Evolutionary conservation across 2,329 filamentous ascomycete genomes (phyloP).

Genomic region (Tympanopsis confertula): DNA sequence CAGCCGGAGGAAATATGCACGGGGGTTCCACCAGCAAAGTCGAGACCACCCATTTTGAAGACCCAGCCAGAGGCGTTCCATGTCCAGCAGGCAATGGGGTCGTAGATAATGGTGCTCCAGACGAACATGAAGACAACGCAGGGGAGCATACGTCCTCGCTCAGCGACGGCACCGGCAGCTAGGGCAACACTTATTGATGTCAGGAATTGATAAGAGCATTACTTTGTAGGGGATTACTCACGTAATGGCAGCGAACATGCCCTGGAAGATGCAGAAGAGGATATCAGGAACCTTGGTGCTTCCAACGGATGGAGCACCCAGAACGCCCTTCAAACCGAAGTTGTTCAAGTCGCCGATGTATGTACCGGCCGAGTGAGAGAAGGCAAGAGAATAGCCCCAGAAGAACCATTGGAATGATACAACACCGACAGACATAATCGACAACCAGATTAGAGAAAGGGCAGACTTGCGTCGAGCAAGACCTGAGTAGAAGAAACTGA

Average conservation of each 20-base stretch:
- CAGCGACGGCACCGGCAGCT: conserved; percentile 46
- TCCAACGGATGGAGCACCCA: conserved; percentile 66
- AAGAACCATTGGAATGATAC: conserved; percentile 91
- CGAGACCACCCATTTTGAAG: conserved; percentile 54
- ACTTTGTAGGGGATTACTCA: conserved; percentile 30
- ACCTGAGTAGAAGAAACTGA: conserved; percentile 90
- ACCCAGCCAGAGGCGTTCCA: conserved; percentile 69
- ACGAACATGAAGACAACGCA: conserved; percentile 56
- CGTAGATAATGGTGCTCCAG: conserved; percentile 63
- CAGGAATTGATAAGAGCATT: conserved; percentile 4
- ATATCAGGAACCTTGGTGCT: conserved; percentile 65
- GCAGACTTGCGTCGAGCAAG: conserved; percentile 82
- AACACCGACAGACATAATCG: conserved; percentile 68
- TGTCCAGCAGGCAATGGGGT: conserved; percentile 66
- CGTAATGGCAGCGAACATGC: conserved; percentile 85
- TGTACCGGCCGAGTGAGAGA: conserved; percentile 66
- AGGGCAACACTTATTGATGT: conserved; percentile 32
- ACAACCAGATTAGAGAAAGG: conserved; percentile 73
- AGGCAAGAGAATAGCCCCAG: conserved; percentile 81
- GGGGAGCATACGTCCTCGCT: conserved; percentile 50
- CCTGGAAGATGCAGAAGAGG: conserved; percentile 74
- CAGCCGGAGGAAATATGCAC: conserved; percentile 66
- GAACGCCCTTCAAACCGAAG: conserved; percentile 68
- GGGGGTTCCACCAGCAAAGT: conserved; percentile 66
- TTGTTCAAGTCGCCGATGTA: conserved; percentile 74